phyloP scores from a whole-genome alignment of 306 rosid genomes.

The Dicorynia guianensis region DNA sequence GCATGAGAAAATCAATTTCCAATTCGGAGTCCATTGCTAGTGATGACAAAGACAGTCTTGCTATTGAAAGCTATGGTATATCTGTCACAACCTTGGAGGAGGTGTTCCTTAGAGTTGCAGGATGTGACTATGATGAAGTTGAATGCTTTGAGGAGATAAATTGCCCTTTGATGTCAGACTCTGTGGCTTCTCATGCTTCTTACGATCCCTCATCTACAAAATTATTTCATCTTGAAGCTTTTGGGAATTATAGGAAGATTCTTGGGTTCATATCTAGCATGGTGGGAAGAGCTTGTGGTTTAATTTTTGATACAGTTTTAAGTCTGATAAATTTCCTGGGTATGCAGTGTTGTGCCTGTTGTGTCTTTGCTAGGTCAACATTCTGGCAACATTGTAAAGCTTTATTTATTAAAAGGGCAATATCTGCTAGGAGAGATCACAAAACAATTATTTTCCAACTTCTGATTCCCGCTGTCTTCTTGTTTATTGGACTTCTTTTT shows the following conservation, averaged over 20 bases:
- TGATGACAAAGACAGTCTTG: slow-evolving; percentile 60
- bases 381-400: slow-evolving; percentile 94
- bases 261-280: slow-evolving; percentile 60
- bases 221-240: slow-evolving; percentile 45
- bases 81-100: slow-evolving; percentile 98
- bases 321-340: slow-evolving; percentile 65
- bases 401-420: slow-evolving; percentile 80
- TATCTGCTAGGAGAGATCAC: slow-evolving; percentile 91
- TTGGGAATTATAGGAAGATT: slow-evolving; percentile 63
- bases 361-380: slow-evolving; percentile 72
- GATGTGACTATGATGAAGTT: slow-evolving; percentile 71
- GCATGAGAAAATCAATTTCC: slow-evolving; percentile 61
- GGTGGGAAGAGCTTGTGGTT: slow-evolving; percentile 68
- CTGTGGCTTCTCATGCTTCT: slow-evolving; percentile 57
- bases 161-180: slow-evolving; percentile 43
- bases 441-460: slow-evolving; percentile 93
- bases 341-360: slow-evolving; percentile 74
- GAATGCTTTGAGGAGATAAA: slow-evolving; percentile 59
- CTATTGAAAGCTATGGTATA: slow-evolving; percentile 95
- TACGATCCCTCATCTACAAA: slow-evolving; percentile 52
- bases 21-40: slow-evolving; percentile 45
- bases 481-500: slow-evolving; percentile 85
- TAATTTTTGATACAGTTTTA: slow-evolving; percentile 60
- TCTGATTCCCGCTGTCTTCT: slow-evolving; percentile 85
- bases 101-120: slow-evolving; percentile 95